Evolutionary conservation across 2,329 filamentous ascomycete species (phyloP).

Genomic region (Cryphonectria parasitica): DNA sequence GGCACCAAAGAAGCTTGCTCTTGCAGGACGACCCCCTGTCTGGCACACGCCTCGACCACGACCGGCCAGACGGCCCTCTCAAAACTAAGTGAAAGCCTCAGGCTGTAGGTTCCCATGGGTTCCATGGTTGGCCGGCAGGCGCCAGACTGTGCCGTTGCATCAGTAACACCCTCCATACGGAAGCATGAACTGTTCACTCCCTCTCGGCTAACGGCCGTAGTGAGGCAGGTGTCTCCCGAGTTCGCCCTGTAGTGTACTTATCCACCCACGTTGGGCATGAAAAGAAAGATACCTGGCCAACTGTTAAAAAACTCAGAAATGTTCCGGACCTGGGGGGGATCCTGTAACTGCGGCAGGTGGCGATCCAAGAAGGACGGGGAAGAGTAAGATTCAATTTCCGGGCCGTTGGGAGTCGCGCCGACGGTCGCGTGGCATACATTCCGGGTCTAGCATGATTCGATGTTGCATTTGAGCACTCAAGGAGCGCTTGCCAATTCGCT

Average conservation of each 20-base stretch:
- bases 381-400: neutral
- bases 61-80: slow-evolving; percentile 1
- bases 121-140: neutral
- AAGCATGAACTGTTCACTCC: slow-evolving; percentile 1
- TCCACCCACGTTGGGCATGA: slow-evolving; percentile 2
- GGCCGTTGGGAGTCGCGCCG: slow-evolving; percentile 10
- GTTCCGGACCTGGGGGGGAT: neutral
- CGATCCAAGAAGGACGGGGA: neutral
- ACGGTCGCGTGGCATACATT: slow-evolving; percentile 12
- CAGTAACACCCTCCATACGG: neutral
- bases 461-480: neutral
- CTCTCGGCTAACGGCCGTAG: slow-evolving; percentile 5
- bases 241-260: neutral
- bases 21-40: neutral
- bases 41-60: neutral
- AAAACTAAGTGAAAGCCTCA: slow-evolving; percentile 1
- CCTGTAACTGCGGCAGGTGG: slow-evolving; percentile 4
- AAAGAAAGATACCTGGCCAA: neutral
- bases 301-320: neutral
- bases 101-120: neutral
- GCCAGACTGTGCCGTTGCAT: slow-evolving; percentile 5
- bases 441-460: neutral
- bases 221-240: neutral
- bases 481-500: neutral
- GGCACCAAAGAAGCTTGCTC: slow-evolving; percentile 1